Evolutionary conservation across 257 asterid species (phyloP), one percentile per base, ranked within the genome.

Genomic region (Solanum microdontum): DNA sequence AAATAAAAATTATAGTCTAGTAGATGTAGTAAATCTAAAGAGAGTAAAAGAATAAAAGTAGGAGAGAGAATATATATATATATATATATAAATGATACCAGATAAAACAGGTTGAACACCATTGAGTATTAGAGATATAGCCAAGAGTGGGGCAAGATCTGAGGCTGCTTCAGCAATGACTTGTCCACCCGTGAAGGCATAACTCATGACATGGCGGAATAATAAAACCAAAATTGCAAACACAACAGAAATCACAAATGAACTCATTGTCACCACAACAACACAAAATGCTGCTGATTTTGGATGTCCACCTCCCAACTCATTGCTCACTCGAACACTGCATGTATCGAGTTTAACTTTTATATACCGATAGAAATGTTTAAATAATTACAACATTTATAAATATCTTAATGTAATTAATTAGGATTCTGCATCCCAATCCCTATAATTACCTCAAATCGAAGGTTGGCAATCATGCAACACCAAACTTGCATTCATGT

Each of bases 101-200:
- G 98, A 92, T 73, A 95, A 87, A 89, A 94, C 98, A 11, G 97
- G 97, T 68, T 94, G 98, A 87, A 94, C 77, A 11, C 98, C 96
- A 60, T 93, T 93, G 66, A 95, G 98, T n/a, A 95, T 11, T 7
- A 92, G 73, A 40, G 98, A 89, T 62, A 80, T 15, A 2, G 95
- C 94, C 19, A 95, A 79, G 60, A 91, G 89, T 2, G 98, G 98
- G 23, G 94, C 84, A 51, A 94, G 95, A 33, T 93, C 93, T 0
- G 95, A 87, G 33, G 93, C 93, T 0, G 95, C 98, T 5, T 91
- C 89, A 28, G 98, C 92, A 21, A 95, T 94, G 3, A 17, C 88
- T 84, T 90, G 19, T 32, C 98, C 45, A 40, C 45, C 45, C 45
- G 45, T 40, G 45, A 40, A 40, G 45, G 45, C 45, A 40, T 40